Evolutionary conservation across 2,329 filamentous ascomycete genomes (phyloP).

Genomic region (Colletotrichum gigasporum): DNA sequence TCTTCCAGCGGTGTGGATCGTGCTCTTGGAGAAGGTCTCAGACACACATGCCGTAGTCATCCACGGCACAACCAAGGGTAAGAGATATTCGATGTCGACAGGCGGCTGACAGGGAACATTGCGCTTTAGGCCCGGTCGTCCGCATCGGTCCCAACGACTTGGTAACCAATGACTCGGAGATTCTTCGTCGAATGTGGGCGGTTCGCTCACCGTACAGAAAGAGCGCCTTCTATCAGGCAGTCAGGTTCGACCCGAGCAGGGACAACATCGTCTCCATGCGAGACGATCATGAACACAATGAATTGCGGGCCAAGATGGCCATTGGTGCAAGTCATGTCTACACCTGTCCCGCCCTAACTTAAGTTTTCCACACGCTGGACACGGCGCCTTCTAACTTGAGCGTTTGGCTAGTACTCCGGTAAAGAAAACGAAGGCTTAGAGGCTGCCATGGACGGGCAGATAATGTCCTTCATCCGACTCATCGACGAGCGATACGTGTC

Average conservation of each 20-base stretch:
- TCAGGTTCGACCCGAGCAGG: slow-evolving; percentile 41
- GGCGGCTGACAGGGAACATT: slow-evolving; percentile 30
- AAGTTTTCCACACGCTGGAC: neutral
- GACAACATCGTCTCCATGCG: slow-evolving; percentile 44
- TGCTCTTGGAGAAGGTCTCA: slow-evolving; percentile 20
- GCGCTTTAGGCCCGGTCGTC: slow-evolving; percentile 41
- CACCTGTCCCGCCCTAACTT: neutral
- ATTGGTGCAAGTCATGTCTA: slow-evolving; percentile 45
- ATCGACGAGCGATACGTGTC: slow-evolving; percentile 58
- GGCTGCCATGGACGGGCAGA: slow-evolving; percentile 55
- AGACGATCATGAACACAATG: slow-evolving; percentile 50
- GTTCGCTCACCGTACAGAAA: slow-evolving; percentile 42
- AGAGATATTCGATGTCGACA: slow-evolving; percentile 15
- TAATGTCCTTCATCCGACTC: slow-evolving; percentile 55
- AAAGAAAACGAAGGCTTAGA: slow-evolving; percentile 63
- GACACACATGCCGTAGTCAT: slow-evolving; percentile 29
- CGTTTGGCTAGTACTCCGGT: slow-evolving; percentile 55
- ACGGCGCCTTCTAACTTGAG: neutral
- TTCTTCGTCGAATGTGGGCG: slow-evolving; percentile 44
- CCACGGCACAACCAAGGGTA: neutral
- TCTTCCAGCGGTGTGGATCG: neutral
- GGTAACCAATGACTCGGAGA: slow-evolving; percentile 45
- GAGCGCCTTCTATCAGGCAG: slow-evolving; percentile 50
- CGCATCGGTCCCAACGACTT: slow-evolving; percentile 47
- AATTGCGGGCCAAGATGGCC: slow-evolving; percentile 57